These are phyloP conservation scores for Phaeophleospora eucalypticola DNA, from an alignment of 2,329 filamentous ascomycete genomes.

Conservation along the genomic window DNA sequence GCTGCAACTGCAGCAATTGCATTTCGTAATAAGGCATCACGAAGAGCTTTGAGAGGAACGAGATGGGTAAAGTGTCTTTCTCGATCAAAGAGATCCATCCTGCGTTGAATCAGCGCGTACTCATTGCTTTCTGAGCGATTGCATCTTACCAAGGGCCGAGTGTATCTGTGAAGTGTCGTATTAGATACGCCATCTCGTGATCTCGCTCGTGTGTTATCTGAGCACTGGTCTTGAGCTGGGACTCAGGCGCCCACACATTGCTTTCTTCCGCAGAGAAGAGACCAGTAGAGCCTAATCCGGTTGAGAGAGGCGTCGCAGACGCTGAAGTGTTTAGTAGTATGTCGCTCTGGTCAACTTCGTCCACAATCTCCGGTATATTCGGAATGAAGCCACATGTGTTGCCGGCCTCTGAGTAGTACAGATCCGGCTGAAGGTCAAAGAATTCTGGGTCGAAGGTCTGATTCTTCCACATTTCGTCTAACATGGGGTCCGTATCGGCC, in stretches of 20 bases:
- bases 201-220: constrained; percentile 39
- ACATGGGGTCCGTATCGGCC: constrained; percentile 14
- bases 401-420: constrained; percentile 27
- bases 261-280: constrained; percentile 18
- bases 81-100: constrained; percentile 53
- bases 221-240: constrained; percentile 31
- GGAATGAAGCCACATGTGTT: constrained; percentile 33
- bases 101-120: neutral
- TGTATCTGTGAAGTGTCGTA: constrained; percentile 58
- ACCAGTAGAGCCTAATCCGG: constrained; percentile 16
- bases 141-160: constrained; percentile 54
- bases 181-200: constrained; percentile 56
- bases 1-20: constrained; percentile 59
- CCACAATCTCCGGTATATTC: constrained; percentile 29
- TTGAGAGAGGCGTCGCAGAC: constrained; percentile 20
- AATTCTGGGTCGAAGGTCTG: constrained; percentile 29
- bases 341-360: constrained; percentile 30
- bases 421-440: constrained; percentile 30
- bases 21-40: constrained; percentile 49
- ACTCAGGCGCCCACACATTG: constrained; percentile 29
- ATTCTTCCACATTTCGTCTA: constrained; percentile 22
- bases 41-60: constrained; percentile 54
- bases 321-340: constrained; percentile 19
- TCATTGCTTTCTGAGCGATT: too few species aligned
- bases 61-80: constrained; percentile 58